Evolutionary conservation across 257 asterid species (phyloP).

Genomic region (Lycium barbarum): DNA sequence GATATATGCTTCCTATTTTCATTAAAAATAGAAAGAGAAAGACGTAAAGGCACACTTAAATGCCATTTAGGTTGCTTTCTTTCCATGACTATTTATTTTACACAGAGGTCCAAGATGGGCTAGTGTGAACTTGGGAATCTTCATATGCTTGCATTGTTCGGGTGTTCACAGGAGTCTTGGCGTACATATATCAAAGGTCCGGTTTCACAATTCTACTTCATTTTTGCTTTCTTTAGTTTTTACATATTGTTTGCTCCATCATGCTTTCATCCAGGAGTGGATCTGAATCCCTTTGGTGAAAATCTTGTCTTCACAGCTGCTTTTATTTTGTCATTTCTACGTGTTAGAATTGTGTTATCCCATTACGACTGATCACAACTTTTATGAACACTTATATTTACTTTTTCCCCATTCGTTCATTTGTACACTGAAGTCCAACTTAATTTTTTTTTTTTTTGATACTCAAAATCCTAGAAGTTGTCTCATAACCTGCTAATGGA

Average conservation of each 20-base stretch:
- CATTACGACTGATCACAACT: not conserved
- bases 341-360: not conserved
- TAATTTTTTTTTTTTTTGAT: not conserved
- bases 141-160: constrained; percentile 55
- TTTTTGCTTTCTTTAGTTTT: not conserved
- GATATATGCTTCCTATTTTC: not conserved
- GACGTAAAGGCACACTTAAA: not conserved
- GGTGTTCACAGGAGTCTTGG: constrained; percentile 57
- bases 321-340: not conserved
- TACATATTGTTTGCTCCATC: not conserved
- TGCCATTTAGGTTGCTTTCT: not conserved
- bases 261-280: not conserved
- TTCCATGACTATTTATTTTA: not conserved
- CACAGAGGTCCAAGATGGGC: constrained; percentile 61
- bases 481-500: not conserved
- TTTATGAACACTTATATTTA: not conserved
- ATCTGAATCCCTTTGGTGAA: too few relatives aligned
- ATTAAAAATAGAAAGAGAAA: not conserved
- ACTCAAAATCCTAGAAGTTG: not conserved
- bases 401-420: not conserved
- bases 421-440: not conserved
- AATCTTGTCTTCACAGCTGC: not conserved
- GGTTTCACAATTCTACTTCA: not conserved
- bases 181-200: constrained; percentile 56
- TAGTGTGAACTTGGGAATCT: constrained; percentile 55